Percentiles rank a stretch among this genome's conserved stretches.
phyloP scores from a whole-genome alignment of 176 grass and related monocot species.

The Zoysia pacifica region DNA sequence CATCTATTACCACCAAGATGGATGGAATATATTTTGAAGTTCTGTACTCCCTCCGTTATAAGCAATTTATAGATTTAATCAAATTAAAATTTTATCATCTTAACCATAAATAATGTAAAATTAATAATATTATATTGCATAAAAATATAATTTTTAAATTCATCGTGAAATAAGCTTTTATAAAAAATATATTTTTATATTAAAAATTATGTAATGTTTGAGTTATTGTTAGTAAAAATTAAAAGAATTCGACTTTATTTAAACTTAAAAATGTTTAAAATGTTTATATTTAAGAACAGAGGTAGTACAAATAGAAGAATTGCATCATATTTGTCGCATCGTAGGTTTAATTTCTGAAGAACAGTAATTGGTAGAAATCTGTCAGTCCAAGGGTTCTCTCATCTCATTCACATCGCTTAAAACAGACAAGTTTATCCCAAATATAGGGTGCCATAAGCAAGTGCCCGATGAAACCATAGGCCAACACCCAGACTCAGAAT shows the following conservation, averaged over 20 bases:
- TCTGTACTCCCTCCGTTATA: too few species aligned
- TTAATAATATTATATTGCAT: too few species aligned
- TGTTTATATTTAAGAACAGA: too few species aligned
- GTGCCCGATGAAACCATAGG: background rate
- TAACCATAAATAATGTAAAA: too few species aligned
- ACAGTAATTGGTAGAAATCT: background rate
- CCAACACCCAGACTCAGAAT: slow-evolving; percentile 21
- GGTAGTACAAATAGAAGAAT: background rate
- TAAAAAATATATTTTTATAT: too few species aligned
- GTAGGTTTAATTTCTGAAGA: background rate
- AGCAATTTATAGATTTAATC: too few species aligned
- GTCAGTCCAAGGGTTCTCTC: background rate
- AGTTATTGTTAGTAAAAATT: too few species aligned
- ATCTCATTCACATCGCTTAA: background rate
- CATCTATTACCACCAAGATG: background rate
- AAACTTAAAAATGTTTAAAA: too few species aligned
- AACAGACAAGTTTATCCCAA: slow-evolving; percentile 2
- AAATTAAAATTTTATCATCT: background rate
- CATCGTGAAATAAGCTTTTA: too few species aligned
- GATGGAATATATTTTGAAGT: background rate
- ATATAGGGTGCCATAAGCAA: slow-evolving; percentile 32
- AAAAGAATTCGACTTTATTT: too few species aligned
- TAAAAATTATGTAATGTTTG: too few species aligned
- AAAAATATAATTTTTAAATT: too few species aligned
- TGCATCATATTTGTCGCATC: background rate